These are phyloP conservation scores for Gnomoniopsis smithogilvyi DNA, from an alignment of 2,329 filamentous ascomycete species.

Conservation along the genomic window DNA sequence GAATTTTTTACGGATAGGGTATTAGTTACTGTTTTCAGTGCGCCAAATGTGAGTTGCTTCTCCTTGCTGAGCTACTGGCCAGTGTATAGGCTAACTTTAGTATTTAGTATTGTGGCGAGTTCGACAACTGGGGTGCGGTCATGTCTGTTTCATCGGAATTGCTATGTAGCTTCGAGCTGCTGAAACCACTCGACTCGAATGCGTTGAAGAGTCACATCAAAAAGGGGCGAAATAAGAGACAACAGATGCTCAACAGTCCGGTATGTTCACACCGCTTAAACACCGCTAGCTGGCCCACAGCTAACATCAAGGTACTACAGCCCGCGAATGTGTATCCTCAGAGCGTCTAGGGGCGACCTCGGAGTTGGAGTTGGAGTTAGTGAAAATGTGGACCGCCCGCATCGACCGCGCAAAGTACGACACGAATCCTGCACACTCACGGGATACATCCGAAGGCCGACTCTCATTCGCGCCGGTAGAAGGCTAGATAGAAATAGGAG, in stretches of 20 bases:
- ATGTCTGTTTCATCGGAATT: conserved; percentile 96
- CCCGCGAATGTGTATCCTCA: conserved; percentile 19
- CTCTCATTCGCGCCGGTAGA: conserved; percentile 15
- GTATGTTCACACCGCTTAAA: conserved; percentile 55
- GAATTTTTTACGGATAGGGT: conserved; percentile 97
- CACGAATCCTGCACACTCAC: not conserved
- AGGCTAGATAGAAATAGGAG: conserved; percentile 5
- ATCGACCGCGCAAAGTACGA: not conserved
- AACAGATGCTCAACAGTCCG: conserved; percentile 94
- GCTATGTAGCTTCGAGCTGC: conserved; percentile 92
- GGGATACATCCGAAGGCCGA: not conserved
- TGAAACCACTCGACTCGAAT: conserved; percentile 94
- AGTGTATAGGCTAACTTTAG: conserved; percentile 23
- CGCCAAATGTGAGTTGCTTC: conserved; percentile 77
- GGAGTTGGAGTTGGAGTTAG: not conserved
- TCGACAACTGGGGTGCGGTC: conserved; percentile 98
- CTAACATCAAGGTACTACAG: conserved; percentile 1
- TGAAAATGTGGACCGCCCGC: not conserved
- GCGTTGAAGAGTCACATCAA: conserved; percentile 98
- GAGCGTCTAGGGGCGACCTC: conserved; percentile 13
- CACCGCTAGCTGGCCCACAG: not conserved
- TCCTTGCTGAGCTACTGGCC: not conserved
- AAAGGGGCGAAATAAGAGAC: conserved; percentile 90
- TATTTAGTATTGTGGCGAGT: conserved; percentile 88
- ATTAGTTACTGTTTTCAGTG: conserved; percentile 94